Conservation (phyloP, 179 eudicot genomes). For the Spergularia azorica region DNA sequence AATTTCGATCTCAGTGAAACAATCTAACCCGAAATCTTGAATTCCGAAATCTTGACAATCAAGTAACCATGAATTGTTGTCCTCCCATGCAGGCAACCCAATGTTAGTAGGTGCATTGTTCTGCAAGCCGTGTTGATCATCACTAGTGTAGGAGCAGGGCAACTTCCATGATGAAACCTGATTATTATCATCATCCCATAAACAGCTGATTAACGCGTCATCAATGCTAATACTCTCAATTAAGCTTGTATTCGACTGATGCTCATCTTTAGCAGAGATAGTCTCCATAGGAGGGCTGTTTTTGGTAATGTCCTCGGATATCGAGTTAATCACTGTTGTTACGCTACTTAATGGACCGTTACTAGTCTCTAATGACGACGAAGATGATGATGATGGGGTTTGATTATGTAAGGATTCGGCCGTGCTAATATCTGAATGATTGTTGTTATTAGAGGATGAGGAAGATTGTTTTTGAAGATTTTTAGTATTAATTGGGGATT, state of each 20-base stretch:
- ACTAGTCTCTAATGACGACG: slow-evolving; percentile 22
- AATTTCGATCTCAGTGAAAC: slow-evolving; percentile 42
- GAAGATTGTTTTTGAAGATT: slow-evolving; percentile 31
- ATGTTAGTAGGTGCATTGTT: slow-evolving; percentile 13
- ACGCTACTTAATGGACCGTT: slow-evolving; percentile 1
- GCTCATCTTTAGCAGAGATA: slow-evolving; percentile 22
- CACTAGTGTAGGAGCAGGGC: slow-evolving; percentile 26
- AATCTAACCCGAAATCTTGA: slow-evolving; percentile 73
- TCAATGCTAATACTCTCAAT: slow-evolving; percentile 38
- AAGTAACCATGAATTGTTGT: slow-evolving; percentile 49
- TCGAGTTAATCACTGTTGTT: slow-evolving; percentile 6
- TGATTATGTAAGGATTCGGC: slow-evolving; percentile 34
- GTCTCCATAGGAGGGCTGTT: slow-evolving; percentile 41
- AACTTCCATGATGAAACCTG: slow-evolving; percentile 46
- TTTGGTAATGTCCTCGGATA: slow-evolving; percentile 19
- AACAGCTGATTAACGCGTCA: slow-evolving; percentile 51
- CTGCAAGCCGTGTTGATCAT: slow-evolving; percentile 23
- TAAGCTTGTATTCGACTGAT: slow-evolving; percentile 26
- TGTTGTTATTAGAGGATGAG: slow-evolving; percentile 29
- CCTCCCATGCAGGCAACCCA: slow-evolving; percentile 48
- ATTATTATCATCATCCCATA: slow-evolving; percentile 51
- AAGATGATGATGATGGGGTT: slow-evolving; percentile 26
- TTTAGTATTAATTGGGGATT: slow-evolving; percentile 14
- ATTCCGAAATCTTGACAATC: slow-evolving; percentile 83
- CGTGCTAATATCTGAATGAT: slow-evolving; percentile 29